Base-by-base conservation (phyloP, 768 basidiomycete species). In the Pleurotus salmoneostramineus region DNA sequence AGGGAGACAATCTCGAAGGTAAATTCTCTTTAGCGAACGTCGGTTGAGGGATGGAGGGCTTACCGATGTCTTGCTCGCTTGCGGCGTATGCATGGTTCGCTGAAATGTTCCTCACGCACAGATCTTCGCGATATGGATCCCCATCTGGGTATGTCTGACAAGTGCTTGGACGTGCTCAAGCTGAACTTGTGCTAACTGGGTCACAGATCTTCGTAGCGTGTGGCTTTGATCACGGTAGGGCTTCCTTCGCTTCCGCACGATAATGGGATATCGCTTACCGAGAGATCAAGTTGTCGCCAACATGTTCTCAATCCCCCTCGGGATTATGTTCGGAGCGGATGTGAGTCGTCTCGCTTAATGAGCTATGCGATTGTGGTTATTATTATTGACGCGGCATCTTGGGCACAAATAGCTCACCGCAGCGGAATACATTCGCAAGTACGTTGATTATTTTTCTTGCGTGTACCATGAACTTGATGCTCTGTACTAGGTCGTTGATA, bases 301-400 rank as follows among this genome's bases (percentile, higher is more conserved):
- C 66, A 89, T 90, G 88, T 89, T 84, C 67, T 88, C 83, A 3
- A 71, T 90, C 6, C 86, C 87, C 0, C 67, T 89, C 37, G 78
- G 86, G 6, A 88, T 90, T 35, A 83, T 89, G 79, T 83, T 89
- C 63, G 80, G 83, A 21, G 84, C 86, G 31, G 69, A 82, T 51
- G 87, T 88, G 66, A 63, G 84, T 70, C 10, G 11, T 27, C 21
- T 27, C 21, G 21, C 21, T 27, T 27, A 27, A 27, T 27, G 21
- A 27, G 21, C 21, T 3, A 27, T 27, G 21, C 21, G 21, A 27
- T 27, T 27, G 21, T 27, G 2, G 21, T 27, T 27, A 27, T 27
- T 27, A 27, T 27, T 27, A 27, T 27, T 27, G 3, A 27, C 21
- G 21, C 21, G 21, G 21, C 21, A 27, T 27, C 3, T 27, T 27